Evolutionary conservation across 2,329 filamentous ascomycete species (phyloP).

Genomic region (Arthrobotrys megalospora): DNA sequence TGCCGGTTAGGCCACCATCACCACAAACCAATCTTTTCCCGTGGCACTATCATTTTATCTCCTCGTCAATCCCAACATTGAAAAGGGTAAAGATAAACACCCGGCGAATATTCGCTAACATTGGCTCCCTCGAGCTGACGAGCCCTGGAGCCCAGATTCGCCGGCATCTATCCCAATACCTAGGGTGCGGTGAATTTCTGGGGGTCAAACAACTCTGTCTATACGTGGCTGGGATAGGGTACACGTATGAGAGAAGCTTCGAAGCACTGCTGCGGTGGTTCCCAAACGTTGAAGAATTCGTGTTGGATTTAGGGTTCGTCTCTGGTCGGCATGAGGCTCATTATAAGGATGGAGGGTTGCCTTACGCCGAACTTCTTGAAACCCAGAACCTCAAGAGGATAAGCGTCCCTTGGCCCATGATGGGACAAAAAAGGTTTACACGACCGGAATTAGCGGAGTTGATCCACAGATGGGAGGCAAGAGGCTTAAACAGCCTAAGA

Average conservation of each 20-base stretch:
- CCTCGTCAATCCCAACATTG: constrained; percentile 11
- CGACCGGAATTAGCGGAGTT: constrained; percentile 19
- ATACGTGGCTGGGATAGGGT: constrained; percentile 2
- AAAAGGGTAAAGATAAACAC: constrained; percentile 14
- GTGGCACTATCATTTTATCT: constrained; percentile 28
- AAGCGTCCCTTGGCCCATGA: constrained; percentile 24
- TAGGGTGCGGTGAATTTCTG: constrained; percentile 6
- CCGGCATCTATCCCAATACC: constrained; percentile 1
- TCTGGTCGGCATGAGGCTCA: constrained; percentile 26
- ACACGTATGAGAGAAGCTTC: constrained; percentile 12
- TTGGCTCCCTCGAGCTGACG: not conserved
- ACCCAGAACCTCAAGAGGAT: constrained; percentile 14
- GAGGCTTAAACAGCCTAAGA: constrained; percentile 9
- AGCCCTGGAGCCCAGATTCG: constrained; percentile 25
- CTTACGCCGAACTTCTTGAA: constrained; percentile 17
- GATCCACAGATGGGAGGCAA: constrained; percentile 22
- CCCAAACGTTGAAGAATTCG: constrained; percentile 25
- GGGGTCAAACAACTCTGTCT: constrained; percentile 11
- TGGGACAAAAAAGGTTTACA: constrained; percentile 18
- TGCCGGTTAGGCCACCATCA: constrained; percentile 10
- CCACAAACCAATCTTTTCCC: constrained; percentile 20
- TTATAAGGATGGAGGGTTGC: constrained; percentile 12
- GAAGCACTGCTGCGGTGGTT: constrained; percentile 23
- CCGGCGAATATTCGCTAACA: constrained; percentile 7
- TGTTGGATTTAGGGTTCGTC: constrained; percentile 25